These are phyloP conservation scores for Tulasnella calospora DNA, from an alignment of 768 basidiomycete species.

Conservation along the genomic window DNA sequence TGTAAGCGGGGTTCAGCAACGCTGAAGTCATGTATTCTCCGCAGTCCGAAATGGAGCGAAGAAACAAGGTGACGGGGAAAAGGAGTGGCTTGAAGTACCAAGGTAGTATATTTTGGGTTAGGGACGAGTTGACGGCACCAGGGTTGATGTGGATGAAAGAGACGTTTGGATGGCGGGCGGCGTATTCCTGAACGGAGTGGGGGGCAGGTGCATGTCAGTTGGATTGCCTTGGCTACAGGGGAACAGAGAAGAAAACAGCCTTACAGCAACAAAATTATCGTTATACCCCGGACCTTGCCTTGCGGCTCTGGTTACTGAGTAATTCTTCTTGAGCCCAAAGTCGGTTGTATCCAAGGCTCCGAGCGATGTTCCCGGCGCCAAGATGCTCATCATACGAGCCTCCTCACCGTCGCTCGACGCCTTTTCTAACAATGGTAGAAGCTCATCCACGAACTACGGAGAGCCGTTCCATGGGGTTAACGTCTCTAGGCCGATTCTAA, in stretches of 20 bases:
- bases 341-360: conserved; percentile 12
- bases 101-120: neutral
- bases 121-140: neutral
- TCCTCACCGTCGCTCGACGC: conserved; percentile 24
- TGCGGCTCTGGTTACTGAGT: neutral
- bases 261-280: conserved; percentile 23
- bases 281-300: neutral
- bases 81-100: neutral
- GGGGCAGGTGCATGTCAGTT: neutral
- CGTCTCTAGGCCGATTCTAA: neutral
- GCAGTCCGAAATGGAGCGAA: neutral
- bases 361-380: neutral
- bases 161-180: conserved; percentile 13
- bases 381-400: conserved; percentile 1
- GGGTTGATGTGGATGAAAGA: conserved; percentile 26
- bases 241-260: neutral
- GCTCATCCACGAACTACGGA: conserved; percentile 24
- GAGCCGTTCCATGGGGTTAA: neutral
- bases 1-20: neutral
- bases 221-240: too few species aligned
- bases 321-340: conserved; percentile 27
- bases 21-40: conserved; percentile 18
- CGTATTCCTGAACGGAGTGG: conserved; percentile 18
- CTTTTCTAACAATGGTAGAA: conserved; percentile 22
- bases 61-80: neutral